phyloP scores from a whole-genome alignment of 2,329 filamentous ascomycete genomes.

The Thermothelomyces thermophilus region DNA sequence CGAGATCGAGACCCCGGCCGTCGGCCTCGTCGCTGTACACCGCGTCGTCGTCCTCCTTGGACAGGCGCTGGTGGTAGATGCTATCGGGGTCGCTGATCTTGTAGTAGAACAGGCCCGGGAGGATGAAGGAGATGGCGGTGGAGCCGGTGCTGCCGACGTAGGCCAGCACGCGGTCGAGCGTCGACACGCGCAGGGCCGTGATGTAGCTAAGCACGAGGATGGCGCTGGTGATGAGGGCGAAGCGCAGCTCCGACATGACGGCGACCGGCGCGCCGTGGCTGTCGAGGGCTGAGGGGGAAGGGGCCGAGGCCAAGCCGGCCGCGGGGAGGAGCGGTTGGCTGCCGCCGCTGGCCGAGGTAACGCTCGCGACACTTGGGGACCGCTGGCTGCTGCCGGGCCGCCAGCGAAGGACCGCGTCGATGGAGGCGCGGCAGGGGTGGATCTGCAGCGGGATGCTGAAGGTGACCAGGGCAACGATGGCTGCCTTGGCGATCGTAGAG shows the following conservation, averaged over 20 bases:
- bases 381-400: constrained; percentile 44
- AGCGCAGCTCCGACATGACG: constrained; percentile 77
- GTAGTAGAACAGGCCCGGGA: constrained; percentile 95
- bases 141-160: constrained; percentile 94
- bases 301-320: not conserved
- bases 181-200: constrained; percentile 84
- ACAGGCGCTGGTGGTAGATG: constrained; percentile 72
- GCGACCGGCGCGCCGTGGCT: constrained; percentile 49
- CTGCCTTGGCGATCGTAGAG: constrained; percentile 87
- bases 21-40: constrained; percentile 32
- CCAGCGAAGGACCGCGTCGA: constrained; percentile 94
- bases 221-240: constrained; percentile 78
- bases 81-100: constrained; percentile 92
- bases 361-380: constrained; percentile 31
- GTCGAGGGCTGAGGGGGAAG: constrained; percentile 30
- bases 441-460: constrained; percentile 95
- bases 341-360: constrained; percentile 30
- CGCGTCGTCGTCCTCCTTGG: constrained; percentile 81
- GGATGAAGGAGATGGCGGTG: constrained; percentile 93
- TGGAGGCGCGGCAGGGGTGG: constrained; percentile 89
- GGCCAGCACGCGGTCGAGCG: constrained; percentile 82
- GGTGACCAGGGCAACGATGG: constrained; percentile 91
- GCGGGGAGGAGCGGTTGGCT: constrained; percentile 39
- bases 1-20: too few relatives aligned
- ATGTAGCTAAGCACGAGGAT: constrained; percentile 82